These are phyloP conservation scores for Geoglossum cookeanum DNA, from an alignment of 2,329 filamentous ascomycete species.

Conservation along the genomic window DNA sequence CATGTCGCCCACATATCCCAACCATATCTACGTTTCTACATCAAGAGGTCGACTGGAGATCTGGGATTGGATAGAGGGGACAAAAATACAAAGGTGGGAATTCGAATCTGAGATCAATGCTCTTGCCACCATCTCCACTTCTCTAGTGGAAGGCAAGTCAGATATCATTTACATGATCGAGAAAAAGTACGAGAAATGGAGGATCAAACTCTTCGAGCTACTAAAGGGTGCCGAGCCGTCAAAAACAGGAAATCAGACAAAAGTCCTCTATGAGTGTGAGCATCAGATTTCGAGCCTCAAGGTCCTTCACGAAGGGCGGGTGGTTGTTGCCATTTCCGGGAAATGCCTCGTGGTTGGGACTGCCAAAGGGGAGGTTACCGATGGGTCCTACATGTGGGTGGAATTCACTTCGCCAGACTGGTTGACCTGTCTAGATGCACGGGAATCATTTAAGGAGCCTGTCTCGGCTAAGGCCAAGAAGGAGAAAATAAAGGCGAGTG, in stretches of 20 bases:
- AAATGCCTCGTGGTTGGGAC: slow-evolving; percentile 43
- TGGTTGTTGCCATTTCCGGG: slow-evolving; percentile 36
- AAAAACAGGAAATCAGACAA: slow-evolving; percentile 6
- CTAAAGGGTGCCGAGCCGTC: not conserved
- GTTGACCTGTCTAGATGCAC: slow-evolving; percentile 4
- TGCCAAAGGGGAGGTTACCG: slow-evolving; percentile 18
- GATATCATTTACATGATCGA: slow-evolving; percentile 22
- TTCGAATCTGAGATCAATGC: slow-evolving; percentile 19
- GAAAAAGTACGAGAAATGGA: slow-evolving; percentile 10
- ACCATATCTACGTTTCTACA: slow-evolving; percentile 34
- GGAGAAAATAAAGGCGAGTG: slow-evolving; percentile 11
- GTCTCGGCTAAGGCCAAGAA: slow-evolving; percentile 9
- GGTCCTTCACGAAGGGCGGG: slow-evolving; percentile 33
- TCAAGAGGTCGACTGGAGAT: slow-evolving; percentile 30
- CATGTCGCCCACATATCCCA: slow-evolving; percentile 29
- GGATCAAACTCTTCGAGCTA: slow-evolving; percentile 11
- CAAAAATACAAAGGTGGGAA: slow-evolving; percentile 25
- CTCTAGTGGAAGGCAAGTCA: slow-evolving; percentile 8
- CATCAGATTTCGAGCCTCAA: slow-evolving; percentile 21
- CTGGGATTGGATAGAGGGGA: slow-evolving; percentile 38
- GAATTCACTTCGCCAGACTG: slow-evolving; percentile 24
- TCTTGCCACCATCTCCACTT: slow-evolving; percentile 16
- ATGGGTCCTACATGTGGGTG: slow-evolving; percentile 31
- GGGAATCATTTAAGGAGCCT: not conserved
- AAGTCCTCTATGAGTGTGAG: slow-evolving; percentile 18